These are phyloP conservation scores for Boletus semigastroideus DNA, from an alignment of 1,284 basidiomycete species.

Conservation along the genomic window DNA sequence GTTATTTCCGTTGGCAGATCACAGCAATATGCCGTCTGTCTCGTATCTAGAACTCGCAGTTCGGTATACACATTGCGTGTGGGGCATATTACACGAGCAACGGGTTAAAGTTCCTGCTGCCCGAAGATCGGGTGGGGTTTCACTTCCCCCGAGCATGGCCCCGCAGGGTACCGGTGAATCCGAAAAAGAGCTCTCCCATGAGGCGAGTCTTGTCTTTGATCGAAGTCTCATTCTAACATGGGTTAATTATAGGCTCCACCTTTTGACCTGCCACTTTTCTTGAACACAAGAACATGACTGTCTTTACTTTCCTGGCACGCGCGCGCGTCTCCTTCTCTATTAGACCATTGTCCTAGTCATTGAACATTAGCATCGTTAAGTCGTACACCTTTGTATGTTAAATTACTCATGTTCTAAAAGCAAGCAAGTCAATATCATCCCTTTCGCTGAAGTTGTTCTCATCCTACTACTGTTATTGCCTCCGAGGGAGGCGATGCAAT, in stretches of 20 bases:
- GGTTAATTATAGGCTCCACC: slow-evolving; percentile 32
- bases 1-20: slow-evolving; percentile 41
- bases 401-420: slow-evolving; percentile 20
- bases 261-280: slow-evolving; percentile 52
- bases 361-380: slow-evolving; percentile 18
- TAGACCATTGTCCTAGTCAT: slow-evolving; percentile 10
- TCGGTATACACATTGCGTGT: slow-evolving; percentile 59
- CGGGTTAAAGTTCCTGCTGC: slow-evolving; percentile 46
- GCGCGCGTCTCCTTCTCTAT: background rate
- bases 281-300: slow-evolving; percentile 43
- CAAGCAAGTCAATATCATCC: slow-evolving; percentile 1
- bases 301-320: slow-evolving; percentile 1
- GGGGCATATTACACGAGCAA: slow-evolving; percentile 53
- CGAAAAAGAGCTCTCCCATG: slow-evolving; percentile 29
- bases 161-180: slow-evolving; percentile 16
- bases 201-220: slow-evolving; percentile 17
- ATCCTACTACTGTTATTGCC: background rate
- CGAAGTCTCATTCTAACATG: background rate
- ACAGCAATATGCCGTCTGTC: slow-evolving; percentile 47
- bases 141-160: slow-evolving; percentile 8
- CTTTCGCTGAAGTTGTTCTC: background rate
- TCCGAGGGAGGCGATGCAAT: background rate
- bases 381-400: slow-evolving; percentile 21
- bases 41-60: slow-evolving; percentile 62
- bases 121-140: slow-evolving; percentile 42